Base-by-base conservation (phyloP, 2,329 filamentous ascomycete genomes). In the Ophiostoma fasciatum region DNA sequence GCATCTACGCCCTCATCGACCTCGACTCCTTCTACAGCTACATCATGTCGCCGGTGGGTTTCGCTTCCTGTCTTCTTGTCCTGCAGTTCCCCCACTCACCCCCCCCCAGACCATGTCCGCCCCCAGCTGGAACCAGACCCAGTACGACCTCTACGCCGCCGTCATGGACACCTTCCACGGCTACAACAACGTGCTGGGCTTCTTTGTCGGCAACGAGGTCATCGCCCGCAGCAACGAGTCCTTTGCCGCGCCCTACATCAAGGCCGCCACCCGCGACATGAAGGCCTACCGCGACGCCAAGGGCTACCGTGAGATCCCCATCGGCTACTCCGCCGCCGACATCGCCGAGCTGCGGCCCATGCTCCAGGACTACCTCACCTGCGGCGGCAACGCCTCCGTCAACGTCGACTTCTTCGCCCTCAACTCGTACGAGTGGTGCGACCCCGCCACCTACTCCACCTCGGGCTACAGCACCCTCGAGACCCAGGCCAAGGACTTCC, bases 181-280 rank as follows among this genome's bases (percentile, higher is more conserved):
- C 33, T 93, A 79, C 53, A 71, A 85, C 57, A 93, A 93, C 54
- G 68, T 81, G 2, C 73, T 84, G 10, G 84, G 82, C 31, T 81
- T 90, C 55, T 88, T 92, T 49, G 69, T 94, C 40, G 87, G 84
- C 45, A 94, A 94, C 51, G 85, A 94, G 55, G 79, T 90, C 41
- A 74, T 93, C 48, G 79, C 78, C 28, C 63, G 60, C 31, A 59
- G 60, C 41, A 63, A 65, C 44, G 64, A 73, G 49, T 74, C 70
- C 27, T 51, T 58, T 19, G 78, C 79, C 22, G 83, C 83, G 8
- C 82, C 84, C 3, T 93, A 78, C 53, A 74, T 92, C 59, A 85
- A 92, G 57, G 78, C 83, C 33, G 81, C 83, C 20, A 71, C 75
- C 31, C 73, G 79, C 42, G 84, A 93, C 54, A 66, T 92, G 62